These are phyloP conservation scores for Tagetes patula DNA, from an alignment of 129 eudicot genomes.

Conservation along the genomic window DNA sequence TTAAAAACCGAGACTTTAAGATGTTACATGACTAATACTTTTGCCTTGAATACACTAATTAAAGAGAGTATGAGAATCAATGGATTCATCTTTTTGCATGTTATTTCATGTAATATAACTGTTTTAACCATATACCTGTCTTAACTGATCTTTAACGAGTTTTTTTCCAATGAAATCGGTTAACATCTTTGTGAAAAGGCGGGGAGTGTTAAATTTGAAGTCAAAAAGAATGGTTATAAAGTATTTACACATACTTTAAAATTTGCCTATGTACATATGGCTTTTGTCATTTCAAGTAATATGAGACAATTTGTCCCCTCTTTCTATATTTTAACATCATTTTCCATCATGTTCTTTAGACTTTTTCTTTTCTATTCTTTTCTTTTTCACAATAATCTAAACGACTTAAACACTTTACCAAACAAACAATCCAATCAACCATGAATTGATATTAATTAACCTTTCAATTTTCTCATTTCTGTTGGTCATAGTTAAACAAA, in stretches of 20 bases:
- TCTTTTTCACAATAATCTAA: slow-evolving; percentile 22
- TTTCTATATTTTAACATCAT: slow-evolving; percentile 34
- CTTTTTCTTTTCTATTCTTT: slow-evolving; percentile 31
- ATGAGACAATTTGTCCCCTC: slow-evolving; percentile 36
- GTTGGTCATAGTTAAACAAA: too few species aligned
- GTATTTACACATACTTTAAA: slow-evolving; percentile 40
- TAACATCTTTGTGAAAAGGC: slow-evolving; percentile 7
- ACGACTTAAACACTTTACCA: slow-evolving; percentile 31
- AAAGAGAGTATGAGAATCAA: neutral
- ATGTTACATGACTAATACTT: neutral
- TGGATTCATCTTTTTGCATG: neutral
- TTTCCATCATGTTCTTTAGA: slow-evolving; percentile 40
- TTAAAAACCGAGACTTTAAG: too few species aligned
- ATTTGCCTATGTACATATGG: slow-evolving; percentile 11
- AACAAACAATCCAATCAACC: slow-evolving; percentile 25
- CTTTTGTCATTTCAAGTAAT: slow-evolving; percentile 40
- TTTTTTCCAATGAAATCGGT: slow-evolving; percentile 15
- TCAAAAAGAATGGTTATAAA: slow-evolving; percentile 33
- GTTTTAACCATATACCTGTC: neutral
- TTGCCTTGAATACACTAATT: neutral
- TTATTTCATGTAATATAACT: neutral
- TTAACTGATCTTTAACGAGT: neutral
- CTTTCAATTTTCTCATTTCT: neutral
- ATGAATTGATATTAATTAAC: neutral
- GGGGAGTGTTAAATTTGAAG: slow-evolving; percentile 25